These are phyloP conservation scores for Globisporangium solare DNA, from an alignment of 352 stramenopile species.

Conservation along the genomic window DNA sequence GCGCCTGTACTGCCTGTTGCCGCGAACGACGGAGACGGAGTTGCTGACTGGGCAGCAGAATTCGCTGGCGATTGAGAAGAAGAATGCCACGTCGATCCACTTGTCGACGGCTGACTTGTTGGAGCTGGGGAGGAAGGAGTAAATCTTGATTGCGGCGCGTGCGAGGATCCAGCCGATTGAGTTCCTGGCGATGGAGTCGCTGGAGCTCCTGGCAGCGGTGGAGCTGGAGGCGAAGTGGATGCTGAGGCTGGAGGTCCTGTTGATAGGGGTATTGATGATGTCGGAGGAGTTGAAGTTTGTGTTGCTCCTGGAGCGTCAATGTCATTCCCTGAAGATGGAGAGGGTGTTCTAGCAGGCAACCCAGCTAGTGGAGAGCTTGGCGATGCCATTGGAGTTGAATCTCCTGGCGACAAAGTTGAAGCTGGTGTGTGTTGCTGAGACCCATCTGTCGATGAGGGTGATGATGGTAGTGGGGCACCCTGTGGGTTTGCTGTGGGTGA, in stretches of 20 bases:
- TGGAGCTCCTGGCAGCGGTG: background rate
- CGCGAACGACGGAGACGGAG: background rate
- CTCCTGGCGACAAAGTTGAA: background rate
- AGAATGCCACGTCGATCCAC: too few relatives aligned
- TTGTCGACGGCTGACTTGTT: too few relatives aligned
- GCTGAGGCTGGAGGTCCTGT: background rate
- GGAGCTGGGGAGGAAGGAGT: too few relatives aligned
- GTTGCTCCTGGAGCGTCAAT: background rate
- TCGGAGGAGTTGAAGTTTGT: background rate
- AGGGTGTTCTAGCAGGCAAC: background rate
- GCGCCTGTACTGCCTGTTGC: background rate
- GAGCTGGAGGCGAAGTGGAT: background rate
- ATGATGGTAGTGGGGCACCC: background rate
- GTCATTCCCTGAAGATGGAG: background rate
- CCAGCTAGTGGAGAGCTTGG: background rate
- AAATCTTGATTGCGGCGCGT: too few relatives aligned
- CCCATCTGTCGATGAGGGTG: background rate
- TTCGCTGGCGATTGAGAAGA: background rate
- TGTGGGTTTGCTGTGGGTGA: background rate
- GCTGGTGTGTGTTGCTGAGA: background rate
- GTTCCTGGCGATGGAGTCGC: background rate
- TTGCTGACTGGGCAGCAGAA: background rate
- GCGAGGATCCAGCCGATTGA: too few relatives aligned
- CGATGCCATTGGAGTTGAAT: background rate
- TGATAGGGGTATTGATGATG: background rate